Percentiles rank a stretch among this genome's conserved stretches.
phyloP scores from a whole-genome alignment of 768 basidiomycete genomes.

The Xerocomellus chrysenteron region DNA sequence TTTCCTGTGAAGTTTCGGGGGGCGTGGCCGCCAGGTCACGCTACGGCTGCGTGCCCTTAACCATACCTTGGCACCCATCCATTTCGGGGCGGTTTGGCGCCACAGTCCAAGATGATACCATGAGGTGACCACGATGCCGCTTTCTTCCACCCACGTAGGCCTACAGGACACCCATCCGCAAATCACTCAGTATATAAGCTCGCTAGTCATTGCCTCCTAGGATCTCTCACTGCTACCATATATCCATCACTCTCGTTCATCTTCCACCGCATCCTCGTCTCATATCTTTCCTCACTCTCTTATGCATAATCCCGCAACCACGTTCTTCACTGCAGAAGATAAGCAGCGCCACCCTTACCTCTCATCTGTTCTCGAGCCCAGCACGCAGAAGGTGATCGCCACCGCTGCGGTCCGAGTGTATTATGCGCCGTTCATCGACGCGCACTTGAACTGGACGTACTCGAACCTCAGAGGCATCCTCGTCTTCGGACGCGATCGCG shows the following conservation, averaged over 20 bases:
- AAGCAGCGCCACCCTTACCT: conserved; percentile 39
- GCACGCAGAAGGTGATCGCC: conserved; percentile 49
- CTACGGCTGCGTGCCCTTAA: conserved; percentile 29
- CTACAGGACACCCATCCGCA: conserved; percentile 24
- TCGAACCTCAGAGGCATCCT: conserved; percentile 61
- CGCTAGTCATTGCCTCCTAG: conserved; percentile 11
- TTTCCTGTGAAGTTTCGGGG: conserved; percentile 23
- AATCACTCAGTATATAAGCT: conserved; percentile 35
- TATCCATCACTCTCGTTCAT: conserved; percentile 21
- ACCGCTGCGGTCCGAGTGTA: conserved; percentile 58
- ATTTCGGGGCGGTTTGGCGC: conserved; percentile 32
- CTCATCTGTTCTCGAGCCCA: conserved; percentile 39
- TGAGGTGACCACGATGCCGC: conserved; percentile 37
- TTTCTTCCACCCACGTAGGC: conserved; percentile 28
- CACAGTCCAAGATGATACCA: conserved; percentile 32
- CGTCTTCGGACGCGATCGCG: conserved; percentile 46
- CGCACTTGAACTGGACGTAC: conserved; percentile 55
- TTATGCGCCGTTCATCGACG: conserved; percentile 51
- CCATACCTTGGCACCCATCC: conserved; percentile 25
- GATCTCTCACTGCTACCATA: conserved; percentile 16
- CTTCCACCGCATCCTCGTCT: conserved; percentile 3
- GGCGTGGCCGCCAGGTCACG: conserved; percentile 16
- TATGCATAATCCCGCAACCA: conserved; percentile 33
- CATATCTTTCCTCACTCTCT: conserved; percentile 2
- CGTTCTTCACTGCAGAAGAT: conserved; percentile 38